These are phyloP conservation scores for Cicer pinnatifidum DNA, from an alignment of 306 rosid genomes.

Conservation along the genomic window DNA sequence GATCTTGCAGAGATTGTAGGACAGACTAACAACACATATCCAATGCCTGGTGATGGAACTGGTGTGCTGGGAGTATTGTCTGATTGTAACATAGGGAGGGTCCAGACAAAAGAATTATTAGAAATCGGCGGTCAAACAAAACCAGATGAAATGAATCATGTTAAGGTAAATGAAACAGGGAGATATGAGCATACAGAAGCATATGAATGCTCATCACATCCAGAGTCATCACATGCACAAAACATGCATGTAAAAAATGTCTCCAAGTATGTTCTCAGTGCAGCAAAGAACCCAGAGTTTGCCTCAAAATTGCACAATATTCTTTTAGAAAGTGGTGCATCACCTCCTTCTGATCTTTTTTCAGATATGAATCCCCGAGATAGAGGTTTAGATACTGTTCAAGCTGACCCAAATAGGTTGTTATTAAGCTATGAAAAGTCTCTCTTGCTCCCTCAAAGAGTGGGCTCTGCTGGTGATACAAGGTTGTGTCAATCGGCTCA, in stretches of 20 bases:
- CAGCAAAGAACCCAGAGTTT: constrained; percentile 87
- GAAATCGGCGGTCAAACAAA: constrained; percentile 48
- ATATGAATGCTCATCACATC: constrained; percentile 52
- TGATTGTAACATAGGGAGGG: constrained; percentile 49
- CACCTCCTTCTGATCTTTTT: constrained; percentile 91
- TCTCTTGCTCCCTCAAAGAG: constrained; percentile 47
- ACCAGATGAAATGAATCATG: constrained; percentile 47
- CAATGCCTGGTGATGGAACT: constrained; percentile 52
- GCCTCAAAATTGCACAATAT: constrained; percentile 86
- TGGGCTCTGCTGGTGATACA: constrained; percentile 38
- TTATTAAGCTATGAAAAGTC: constrained; percentile 54
- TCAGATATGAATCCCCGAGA: constrained; percentile 68
- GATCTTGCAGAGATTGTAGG: constrained; percentile 61
- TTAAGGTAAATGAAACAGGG: constrained; percentile 55
- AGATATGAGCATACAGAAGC: constrained; percentile 50
- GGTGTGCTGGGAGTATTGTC: constrained; percentile 51
- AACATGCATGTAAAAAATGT: constrained; percentile 84
- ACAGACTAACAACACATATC: constrained; percentile 50
- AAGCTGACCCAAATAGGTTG: constrained; percentile 50
- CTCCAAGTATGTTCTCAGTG: constrained; percentile 82
- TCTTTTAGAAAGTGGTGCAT: constrained; percentile 88
- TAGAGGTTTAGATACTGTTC: constrained; percentile 55
- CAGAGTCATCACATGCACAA: constrained; percentile 71
- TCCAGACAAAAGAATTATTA: constrained; percentile 58
- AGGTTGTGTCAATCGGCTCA: constrained; percentile 40